Evolutionary conservation across 352 stramenopile species (phyloP), one percentile per base, ranked within the genome.

Genomic region (Phytopythium cucurbitacearum): DNA sequence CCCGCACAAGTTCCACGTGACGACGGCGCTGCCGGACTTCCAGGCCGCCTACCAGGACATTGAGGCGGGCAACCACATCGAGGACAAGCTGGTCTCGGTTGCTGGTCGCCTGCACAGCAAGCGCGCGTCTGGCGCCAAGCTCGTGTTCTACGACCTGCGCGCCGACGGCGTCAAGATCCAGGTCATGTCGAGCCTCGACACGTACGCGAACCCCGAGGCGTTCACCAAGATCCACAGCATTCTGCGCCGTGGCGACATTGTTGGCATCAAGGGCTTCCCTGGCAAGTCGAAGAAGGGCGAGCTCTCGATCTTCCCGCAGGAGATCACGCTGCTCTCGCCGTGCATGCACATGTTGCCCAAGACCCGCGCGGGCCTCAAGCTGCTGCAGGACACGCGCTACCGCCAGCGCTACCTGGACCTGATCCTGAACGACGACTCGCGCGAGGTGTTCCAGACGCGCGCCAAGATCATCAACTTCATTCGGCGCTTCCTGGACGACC

Each of bases 271-370:
- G 28, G 97, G 97, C 48, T 85, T 89, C 64, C 89, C 91, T 9
- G 96, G 96, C 59, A 99, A 99, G 76, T 98, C 87, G 8, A 98
- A 98, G 71, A 98, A 97, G 60, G 97, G 97, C 53, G 92, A 99
- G 77, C 82, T 99, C 5, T 98, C 88, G 32, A 94, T 99, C 55
- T 99, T 99, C 69, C 95, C 97, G 1, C 79, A 70, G 48, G 52
- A 87, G 49, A 53, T 95, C 37, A 68, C 76, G 44, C 67, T 95
- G 40, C 71, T 95, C 1, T 90, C 85, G 21, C 85, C 85, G 5
- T 95, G 83, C 67, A 84, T 95, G 71, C 82, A 91, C 65, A 90
- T 89, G 77, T 63, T 95, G 47, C 85, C 85, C 34, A 92, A 90
- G 65, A 68, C 71, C 40, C 78, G 87, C 59, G 72, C 78, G 40